Evolutionary conservation across 2,329 filamentous ascomycete genomes (phyloP).

Genomic region (Apiospora phragmitis): DNA sequence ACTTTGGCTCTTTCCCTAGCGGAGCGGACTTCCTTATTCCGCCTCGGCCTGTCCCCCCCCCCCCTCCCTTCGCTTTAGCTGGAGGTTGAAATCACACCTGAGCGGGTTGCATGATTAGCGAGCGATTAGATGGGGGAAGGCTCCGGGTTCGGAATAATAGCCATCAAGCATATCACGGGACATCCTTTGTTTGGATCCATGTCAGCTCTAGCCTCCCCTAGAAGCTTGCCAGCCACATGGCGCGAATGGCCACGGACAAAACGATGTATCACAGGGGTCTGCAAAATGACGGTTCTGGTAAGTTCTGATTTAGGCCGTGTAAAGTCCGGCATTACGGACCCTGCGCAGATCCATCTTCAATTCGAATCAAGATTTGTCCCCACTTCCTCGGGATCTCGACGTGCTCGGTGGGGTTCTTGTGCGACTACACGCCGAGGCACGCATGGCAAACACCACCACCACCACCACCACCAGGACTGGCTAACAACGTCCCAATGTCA

Average conservation of each 20-base stretch:
- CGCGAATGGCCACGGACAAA: not conserved
- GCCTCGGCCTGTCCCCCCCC: not conserved
- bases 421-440: not conserved
- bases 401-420: not conserved
- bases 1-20: not conserved
- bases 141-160: not conserved
- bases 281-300: not conserved
- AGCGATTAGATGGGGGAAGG: not conserved
- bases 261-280: not conserved
- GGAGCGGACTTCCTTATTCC: not conserved
- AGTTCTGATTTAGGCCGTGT: not conserved
- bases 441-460: not conserved
- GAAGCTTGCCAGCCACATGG: not conserved
- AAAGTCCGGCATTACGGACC: conserved; percentile 6
- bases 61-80: not conserved
- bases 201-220: not conserved
- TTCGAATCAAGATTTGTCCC: conserved; percentile 5
- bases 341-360: conserved; percentile 4
- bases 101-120: not conserved
- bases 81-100: not conserved
- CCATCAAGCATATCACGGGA: not conserved
- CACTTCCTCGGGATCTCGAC: not conserved
- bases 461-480: not conserved
- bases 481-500: not conserved
- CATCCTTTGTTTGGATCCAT: not conserved